These are phyloP conservation scores for Cladophialophora carrionii DNA, from an alignment of 2,329 filamentous ascomycete species.

Conservation along the genomic window DNA sequence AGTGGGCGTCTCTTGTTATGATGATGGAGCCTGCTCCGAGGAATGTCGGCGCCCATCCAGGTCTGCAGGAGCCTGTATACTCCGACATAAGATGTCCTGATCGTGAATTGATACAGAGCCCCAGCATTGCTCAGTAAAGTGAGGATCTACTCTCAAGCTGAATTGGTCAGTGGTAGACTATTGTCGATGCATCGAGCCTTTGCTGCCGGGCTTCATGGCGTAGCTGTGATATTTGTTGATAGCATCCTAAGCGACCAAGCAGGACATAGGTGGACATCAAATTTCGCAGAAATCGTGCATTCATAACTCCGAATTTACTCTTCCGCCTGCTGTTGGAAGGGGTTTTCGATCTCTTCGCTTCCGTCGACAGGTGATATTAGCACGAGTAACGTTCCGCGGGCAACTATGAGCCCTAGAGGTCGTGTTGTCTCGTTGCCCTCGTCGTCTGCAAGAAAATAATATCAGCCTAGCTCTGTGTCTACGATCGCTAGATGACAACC, in stretches of 20 bases:
- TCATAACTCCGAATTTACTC: conserved; percentile 51
- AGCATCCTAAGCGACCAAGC: background rate
- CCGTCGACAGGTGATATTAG: conserved; percentile 91
- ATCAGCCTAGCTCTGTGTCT: background rate
- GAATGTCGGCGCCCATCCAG: background rate
- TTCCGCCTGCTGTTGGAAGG: conserved; percentile 73
- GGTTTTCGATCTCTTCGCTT: conserved; percentile 94
- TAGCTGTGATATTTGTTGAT: background rate
- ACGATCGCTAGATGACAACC: background rate
- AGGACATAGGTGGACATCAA: background rate
- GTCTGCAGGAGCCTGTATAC: background rate
- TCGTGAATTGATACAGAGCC: background rate
- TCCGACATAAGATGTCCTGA: background rate
- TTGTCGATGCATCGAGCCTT: background rate
- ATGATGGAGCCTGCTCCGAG: background rate
- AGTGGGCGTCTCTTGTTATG: background rate
- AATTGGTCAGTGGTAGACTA: background rate
- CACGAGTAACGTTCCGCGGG: conserved; percentile 87
- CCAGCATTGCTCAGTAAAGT: background rate
- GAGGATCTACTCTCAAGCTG: background rate
- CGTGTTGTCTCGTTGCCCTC: conserved; percentile 85
- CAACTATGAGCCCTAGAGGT: conserved; percentile 82
- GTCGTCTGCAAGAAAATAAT: conserved; percentile 66
- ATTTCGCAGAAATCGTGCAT: background rate
- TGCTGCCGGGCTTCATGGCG: background rate